Conservation (phyloP, 768 basidiomycete genomes). For the Macrocybe gigantea region DNA sequence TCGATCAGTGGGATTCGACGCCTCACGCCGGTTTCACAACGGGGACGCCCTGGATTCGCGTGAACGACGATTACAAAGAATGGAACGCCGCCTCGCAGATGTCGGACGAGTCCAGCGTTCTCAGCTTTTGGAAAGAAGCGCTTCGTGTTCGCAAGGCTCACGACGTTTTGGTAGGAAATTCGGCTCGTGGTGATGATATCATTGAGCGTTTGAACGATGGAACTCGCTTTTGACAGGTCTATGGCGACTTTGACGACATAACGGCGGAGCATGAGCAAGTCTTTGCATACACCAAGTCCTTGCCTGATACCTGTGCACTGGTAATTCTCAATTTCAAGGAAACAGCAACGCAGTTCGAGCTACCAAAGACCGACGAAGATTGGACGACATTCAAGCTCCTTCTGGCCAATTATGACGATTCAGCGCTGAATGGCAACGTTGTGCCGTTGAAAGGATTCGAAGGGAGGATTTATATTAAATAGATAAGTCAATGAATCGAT, state of each 20-base stretch:
- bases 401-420: conserved; percentile 24
- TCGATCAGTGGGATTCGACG: conserved; percentile 47
- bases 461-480: conserved; percentile 23
- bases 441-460: conserved; percentile 23
- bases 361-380: not conserved
- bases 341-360: conserved; percentile 14
- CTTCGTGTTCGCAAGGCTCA: conserved; percentile 47
- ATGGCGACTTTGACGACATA: conserved; percentile 54
- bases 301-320: conserved; percentile 28
- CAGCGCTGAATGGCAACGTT: conserved; percentile 2
- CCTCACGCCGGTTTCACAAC: conserved; percentile 60
- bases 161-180: conserved; percentile 42
- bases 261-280: conserved; percentile 39
- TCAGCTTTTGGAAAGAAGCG: conserved; percentile 55
- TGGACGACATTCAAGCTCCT: conserved; percentile 12
- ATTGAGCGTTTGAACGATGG: not conserved
- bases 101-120: conserved; percentile 45
- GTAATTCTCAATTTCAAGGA: conserved; percentile 45
- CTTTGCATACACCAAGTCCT: conserved; percentile 47
- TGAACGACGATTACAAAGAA: conserved; percentile 57
- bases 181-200: not conserved
- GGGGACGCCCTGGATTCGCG: conserved; percentile 68
- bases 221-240: conserved; percentile 33
- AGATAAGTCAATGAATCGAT: not conserved
- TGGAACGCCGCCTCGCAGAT: conserved; percentile 54